Conservation (phyloP, 306 rosid genomes). For the Fragaria iinumae region DNA sequence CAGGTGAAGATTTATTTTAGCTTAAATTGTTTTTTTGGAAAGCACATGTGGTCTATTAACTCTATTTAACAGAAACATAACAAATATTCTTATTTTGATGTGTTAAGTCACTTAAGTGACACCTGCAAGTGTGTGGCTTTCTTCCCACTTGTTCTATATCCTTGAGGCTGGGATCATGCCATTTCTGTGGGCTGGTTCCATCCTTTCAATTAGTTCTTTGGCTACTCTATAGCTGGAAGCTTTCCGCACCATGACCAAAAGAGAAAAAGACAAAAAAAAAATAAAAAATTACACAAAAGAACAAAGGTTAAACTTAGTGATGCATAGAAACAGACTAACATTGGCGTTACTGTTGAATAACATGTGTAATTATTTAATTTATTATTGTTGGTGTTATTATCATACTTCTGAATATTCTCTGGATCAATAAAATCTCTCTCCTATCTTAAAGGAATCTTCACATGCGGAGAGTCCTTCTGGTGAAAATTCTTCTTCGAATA, state of each 20-base stretch:
- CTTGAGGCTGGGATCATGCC: not conserved
- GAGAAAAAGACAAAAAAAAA: too few species aligned
- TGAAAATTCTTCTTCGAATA: conserved; percentile 73
- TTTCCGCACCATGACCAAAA: not conserved
- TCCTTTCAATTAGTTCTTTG: not conserved
- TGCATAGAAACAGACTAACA: not conserved
- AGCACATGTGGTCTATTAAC: not conserved
- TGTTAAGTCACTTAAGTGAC: not conserved
- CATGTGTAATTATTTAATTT: not conserved
- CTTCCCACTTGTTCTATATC: not conserved
- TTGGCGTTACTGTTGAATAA: not conserved
- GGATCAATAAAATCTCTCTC: conserved; percentile 2
- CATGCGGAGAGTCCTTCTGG: conserved; percentile 65
- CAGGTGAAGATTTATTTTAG: not conserved
- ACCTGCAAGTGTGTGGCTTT: not conserved
- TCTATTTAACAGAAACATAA: not conserved
- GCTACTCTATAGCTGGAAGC: not conserved
- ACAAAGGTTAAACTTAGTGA: not conserved
- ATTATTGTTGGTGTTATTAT: not conserved
- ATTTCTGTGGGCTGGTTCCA: not conserved
- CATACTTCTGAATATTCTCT: conserved; percentile 17
- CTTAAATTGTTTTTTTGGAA: not conserved
- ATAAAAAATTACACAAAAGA: too few species aligned
- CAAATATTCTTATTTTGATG: not conserved
- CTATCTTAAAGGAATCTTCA: conserved; percentile 46